Evolutionary conservation across 139 green algal species (phyloP), one percentile per base, ranked within the genome.

Genomic region (Tetradesmus lagerheimii): DNA sequence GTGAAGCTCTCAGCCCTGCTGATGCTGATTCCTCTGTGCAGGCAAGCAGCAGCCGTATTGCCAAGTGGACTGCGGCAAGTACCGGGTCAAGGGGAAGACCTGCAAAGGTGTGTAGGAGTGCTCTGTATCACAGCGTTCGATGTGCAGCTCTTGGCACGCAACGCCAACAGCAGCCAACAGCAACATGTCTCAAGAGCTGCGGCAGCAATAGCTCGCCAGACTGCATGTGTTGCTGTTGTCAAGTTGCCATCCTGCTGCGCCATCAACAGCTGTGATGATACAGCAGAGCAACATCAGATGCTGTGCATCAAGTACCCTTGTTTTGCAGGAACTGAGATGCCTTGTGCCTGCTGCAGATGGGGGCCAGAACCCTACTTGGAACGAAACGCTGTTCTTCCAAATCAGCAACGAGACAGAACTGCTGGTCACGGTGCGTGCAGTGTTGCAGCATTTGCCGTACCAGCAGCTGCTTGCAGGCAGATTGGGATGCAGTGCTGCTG

Each of bases 361-460:
- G 20, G 82, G 82, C 3, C 53, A 50, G 34, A 62, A 78, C 35
- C 82, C 82, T 5, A 45, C 31, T 6, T 87, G 82, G 82, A 87
- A 87, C 11, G 82, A 87, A 14, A 87, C 82, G 9, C 53, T 87
- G 15, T 87, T 87, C 57, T 78, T 87, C 12, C 82, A 87, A 16
- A 15, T 87, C 6, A 37, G 53, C 27, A 78, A 78, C 12, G 80
- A 86, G 62, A 76, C 47, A 86, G 80, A 75, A 31, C 34, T 86
- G 45, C n/a, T 45, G 16, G 35, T 86, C 34, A 76, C n/a, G n/a
- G 80, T 86, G 31, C 34, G 47, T 34, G 31, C 31, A 38, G 71
- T 12, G n/a, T n/a, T 37, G 71, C 71, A 79, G 71, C 71, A 79
- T n/a, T 5, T 25, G 71, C 12, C 12, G 71, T n/a, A n/a, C n/a